Base-by-base conservation (phyloP, 2,329 filamentous ascomycete species). In the Cadophora sp. region DNA sequence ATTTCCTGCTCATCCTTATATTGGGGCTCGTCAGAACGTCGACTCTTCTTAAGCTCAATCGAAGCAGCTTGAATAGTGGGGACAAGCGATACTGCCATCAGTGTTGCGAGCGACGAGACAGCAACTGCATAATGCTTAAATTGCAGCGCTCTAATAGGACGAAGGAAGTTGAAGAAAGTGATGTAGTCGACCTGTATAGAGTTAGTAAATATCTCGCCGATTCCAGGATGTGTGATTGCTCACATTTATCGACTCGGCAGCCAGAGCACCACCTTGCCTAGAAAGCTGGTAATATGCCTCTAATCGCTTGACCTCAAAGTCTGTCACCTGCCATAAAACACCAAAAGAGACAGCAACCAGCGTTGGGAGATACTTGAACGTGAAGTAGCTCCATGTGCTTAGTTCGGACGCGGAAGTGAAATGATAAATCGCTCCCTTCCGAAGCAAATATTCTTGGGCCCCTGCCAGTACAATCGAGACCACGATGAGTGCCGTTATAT, bases 281-380 rank as follows among this genome's bases (percentile, higher is more conserved):
- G 87, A 89, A 59, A 91, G 80, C 75, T 91, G 88, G 70, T 89
- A 89, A 72, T 86, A 91, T 0, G 88, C 85, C 75, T 91, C 89
- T 33, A 90, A 78, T n/a, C 89, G 83, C 73, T 85, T 87, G 2
- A 91, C 87, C 71, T 90, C 88, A 67, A 89, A 87, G 76, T 90
- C 88, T 45, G 85, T 86, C 14, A 89, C 82, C 76, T 90, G 87
- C 88, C 88, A 91, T 47, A 90, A 75, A 16, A 91, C 85, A 56
- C 88, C 88, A 73, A 85, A 91, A 0, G 82, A 79, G 50, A 90
- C 88, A 36, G 87, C 84, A 3, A 87, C 79, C 2, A 90, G 78
- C 0, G 87, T 90, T 1, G 88, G 88, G 11, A 84, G 76, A 73
- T 90, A 91, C 76, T 89, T 89, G 79, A 90, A 81, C 27, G 83